Conservation (phyloP, 768 basidiomycete genomes). For the Psilocybe subaeruginosa region DNA sequence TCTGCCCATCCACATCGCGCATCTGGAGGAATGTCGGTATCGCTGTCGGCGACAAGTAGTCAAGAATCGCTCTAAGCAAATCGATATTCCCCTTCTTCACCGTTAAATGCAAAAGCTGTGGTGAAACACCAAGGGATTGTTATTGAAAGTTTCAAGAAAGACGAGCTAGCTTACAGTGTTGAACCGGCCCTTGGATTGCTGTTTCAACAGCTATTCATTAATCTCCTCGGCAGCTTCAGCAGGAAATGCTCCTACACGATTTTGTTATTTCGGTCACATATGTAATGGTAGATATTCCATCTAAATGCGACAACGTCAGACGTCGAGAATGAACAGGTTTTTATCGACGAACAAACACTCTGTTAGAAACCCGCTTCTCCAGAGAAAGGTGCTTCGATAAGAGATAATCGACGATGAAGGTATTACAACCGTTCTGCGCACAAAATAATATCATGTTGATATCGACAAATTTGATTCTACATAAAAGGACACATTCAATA, state of each 20-base stretch:
- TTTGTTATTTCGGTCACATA: slow-evolving; percentile 31
- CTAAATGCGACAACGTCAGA: slow-evolving; percentile 27
- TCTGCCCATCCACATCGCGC: too few species aligned
- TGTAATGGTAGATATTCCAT: slow-evolving; percentile 59
- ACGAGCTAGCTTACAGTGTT: slow-evolving; percentile 23
- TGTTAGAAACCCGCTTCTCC: slow-evolving; percentile 38
- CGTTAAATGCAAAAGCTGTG: too few species aligned
- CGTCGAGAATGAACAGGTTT: background rate
- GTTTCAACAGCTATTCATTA: slow-evolving; percentile 42
- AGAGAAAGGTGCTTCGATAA: slow-evolving; percentile 49
- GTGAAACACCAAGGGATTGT: too few species aligned
- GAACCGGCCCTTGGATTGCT: slow-evolving; percentile 46
- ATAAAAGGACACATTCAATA: slow-evolving; percentile 1
- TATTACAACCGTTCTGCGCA: slow-evolving; percentile 28
- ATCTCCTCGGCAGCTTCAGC: slow-evolving; percentile 52
- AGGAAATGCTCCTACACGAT: slow-evolving; percentile 45
- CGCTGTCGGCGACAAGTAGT: too few species aligned
- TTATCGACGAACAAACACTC: slow-evolving; percentile 35
- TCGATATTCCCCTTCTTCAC: too few species aligned
- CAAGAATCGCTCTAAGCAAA: too few species aligned
- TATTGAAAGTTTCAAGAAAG: too few species aligned
- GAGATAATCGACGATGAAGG: slow-evolving; percentile 51
- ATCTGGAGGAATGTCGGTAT: too few species aligned
- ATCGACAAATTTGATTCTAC: slow-evolving; percentile 48
- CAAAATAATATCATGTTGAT: slow-evolving; percentile 50